A percentile compares a stretch with the other conserved stretches of the same genome.
Evolutionary conservation across 805 yeast genomes (phyloP).

Genomic region (Candida insectorum): DNA sequence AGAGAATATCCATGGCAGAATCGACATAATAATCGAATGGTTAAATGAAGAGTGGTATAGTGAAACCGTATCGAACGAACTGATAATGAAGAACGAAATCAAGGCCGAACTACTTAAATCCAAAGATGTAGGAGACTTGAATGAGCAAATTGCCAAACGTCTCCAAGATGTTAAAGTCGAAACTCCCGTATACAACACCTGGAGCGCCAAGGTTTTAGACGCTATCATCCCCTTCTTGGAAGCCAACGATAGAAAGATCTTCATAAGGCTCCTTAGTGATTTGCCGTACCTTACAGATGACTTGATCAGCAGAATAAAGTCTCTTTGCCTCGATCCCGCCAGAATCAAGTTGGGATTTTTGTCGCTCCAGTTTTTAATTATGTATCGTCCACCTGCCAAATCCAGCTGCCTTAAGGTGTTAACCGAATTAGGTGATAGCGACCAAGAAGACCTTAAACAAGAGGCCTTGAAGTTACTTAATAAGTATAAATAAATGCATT

Average conservation of each 20-base stretch:
- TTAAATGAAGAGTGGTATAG: slow-evolving; percentile 91
- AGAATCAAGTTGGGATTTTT: slow-evolving; percentile 78
- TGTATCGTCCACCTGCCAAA: slow-evolving; percentile 88
- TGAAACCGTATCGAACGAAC: slow-evolving; percentile 44
- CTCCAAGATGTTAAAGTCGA: slow-evolving; percentile 14
- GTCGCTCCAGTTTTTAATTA: slow-evolving; percentile 74
- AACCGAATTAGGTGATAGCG: slow-evolving; percentile 39
- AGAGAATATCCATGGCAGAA: slow-evolving; percentile 64
- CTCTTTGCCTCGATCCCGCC: slow-evolving; percentile 82
- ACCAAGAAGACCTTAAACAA: slow-evolving; percentile 48
- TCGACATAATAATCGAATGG: slow-evolving; percentile 86
- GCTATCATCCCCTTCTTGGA: slow-evolving; percentile 83
- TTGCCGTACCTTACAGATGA: slow-evolving; percentile 69
- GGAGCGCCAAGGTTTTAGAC: slow-evolving; percentile 73
- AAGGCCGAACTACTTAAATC: slow-evolving; percentile 15
- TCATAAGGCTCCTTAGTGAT: slow-evolving; percentile 82
- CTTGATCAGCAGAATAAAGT: slow-evolving; percentile 61
- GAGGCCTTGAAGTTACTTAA: slow-evolving; percentile 45
- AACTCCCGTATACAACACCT: slow-evolving; percentile 57
- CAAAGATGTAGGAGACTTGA: slow-evolving; percentile 4
- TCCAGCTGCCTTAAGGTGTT: slow-evolving; percentile 48
- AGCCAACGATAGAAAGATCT: slow-evolving; percentile 70
- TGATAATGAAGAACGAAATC: slow-evolving; percentile 17
- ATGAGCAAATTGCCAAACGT: slow-evolving; percentile 18
- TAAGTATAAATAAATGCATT: slow-evolving; percentile 38